Base-by-base conservation (phyloP, 768 basidiomycete genomes). In the Rhizopogon vesiculosus region DNA sequence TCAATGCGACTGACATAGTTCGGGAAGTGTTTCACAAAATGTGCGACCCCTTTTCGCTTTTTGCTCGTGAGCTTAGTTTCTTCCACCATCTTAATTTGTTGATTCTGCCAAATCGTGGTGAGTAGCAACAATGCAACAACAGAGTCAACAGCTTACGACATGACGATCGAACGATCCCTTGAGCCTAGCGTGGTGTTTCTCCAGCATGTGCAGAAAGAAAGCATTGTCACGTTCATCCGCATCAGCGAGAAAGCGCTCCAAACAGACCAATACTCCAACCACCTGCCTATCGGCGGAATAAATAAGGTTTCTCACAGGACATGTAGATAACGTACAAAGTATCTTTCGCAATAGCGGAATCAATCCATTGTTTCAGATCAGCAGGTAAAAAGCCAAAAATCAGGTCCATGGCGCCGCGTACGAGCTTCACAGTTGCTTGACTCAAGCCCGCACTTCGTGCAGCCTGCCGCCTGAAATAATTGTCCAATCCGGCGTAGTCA, bases 401-500 rank as follows among this genome's bases (percentile, higher is more conserved):
- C 51, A 96, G 73, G 61, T 98, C 96, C 89, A 98, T 84, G 29
- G 93, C 91, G 3, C 87, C 86, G 18, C 92, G 84, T 31, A 94
- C 81, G 8, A 95, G 80, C 72, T 95, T 94, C 56, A 76, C 66
- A 28, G 93, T 93, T 7, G 82, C 72, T 53, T 79, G 78, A 56
- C 83, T 84, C 43, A 95, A 76, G 29, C 84, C 82, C 28, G 78
- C 79, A 50, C 82, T 76, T 28, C 91, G 78, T 6, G 87, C 77
- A n/a, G 96, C 96, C 66, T 98, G 92, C 46, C 96, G 77, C 25
- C 92, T 81, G 76, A 97, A 97, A 71, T 97, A 98, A 57, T 85
- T 92, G 66, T 98, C 96, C 56, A 98, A 74, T 44, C 85, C 85
- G 84, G 93, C 91, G 62, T 96, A 93, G 72, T 98, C 96, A 13